Evolutionary conservation across 352 stramenopile species (phyloP).

Genomic region (Phytopythium helicoides): DNA sequence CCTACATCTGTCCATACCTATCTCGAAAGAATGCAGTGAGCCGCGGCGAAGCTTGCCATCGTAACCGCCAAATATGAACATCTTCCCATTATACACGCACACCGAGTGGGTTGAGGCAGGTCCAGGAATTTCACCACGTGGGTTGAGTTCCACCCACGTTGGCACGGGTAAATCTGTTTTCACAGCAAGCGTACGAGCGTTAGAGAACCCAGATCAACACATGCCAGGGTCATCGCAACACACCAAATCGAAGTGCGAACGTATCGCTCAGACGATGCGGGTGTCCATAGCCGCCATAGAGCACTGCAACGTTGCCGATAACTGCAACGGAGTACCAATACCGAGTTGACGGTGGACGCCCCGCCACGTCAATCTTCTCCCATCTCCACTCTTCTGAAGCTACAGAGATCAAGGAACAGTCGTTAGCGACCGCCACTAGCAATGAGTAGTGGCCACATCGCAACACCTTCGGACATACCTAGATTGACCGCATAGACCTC

Average conservation of each 20-base stretch:
- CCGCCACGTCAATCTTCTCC: conserved; percentile 41
- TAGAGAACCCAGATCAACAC: no score
- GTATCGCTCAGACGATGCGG: conserved; percentile 45
- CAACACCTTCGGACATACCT: conserved; percentile 26
- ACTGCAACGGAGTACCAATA: conserved; percentile 62
- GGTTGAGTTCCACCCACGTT: conserved; percentile 47
- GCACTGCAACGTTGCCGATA: conserved; percentile 36
- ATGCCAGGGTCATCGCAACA: neutral
- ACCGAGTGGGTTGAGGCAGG: conserved; percentile 51
- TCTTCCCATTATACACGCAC: conserved; percentile 40
- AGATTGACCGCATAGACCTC: conserved; percentile 51
- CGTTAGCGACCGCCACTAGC: no score
- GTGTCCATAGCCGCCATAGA: conserved; percentile 60
- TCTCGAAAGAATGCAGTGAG: conserved; percentile 41
- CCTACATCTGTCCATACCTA: conserved; percentile 19
- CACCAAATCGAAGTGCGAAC: conserved; percentile 55
- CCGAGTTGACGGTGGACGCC: conserved; percentile 49
- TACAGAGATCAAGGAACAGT: conserved; percentile 8
- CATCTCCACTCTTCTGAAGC: conserved; percentile 43
- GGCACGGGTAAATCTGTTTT: conserved; percentile 27
- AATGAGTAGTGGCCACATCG: neutral
- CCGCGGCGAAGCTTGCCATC: conserved; percentile 53
- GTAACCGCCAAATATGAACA: conserved; percentile 68
- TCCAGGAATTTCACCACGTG: conserved; percentile 41
- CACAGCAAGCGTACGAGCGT: neutral